Evolutionary conservation across 345 rosid genomes (phyloP), one percentile per base, ranked within the genome.

Genomic region (Viola odorata): DNA sequence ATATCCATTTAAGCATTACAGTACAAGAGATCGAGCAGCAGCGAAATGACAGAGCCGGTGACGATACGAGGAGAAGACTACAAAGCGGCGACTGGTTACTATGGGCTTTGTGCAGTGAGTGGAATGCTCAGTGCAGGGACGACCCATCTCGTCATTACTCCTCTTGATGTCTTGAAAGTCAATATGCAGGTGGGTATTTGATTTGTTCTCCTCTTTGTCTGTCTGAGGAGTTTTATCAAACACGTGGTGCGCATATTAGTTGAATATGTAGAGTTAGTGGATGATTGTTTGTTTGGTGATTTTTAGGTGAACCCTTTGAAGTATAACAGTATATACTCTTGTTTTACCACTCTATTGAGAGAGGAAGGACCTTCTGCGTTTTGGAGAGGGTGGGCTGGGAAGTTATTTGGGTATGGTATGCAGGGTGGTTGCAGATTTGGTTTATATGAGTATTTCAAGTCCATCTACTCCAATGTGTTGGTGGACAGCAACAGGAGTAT

Each of bases 101-200:
- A 77, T 50, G 53, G 78, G 8, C 57, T 86, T 53, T 86, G 89
- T 50, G 75, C 82, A 10, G 50, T 72, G 55, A 81, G 82, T 69
- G 89, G 89, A 58, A 82, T 84, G 81, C 72, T 86, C 58, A 84
- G 89, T 69, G 85, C 94, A 0, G 89, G 86, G 67, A 77, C 84
- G 6, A 74, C 85, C 15, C 89, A 82, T 74, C 72, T 82, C 7
- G 86, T 71, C 47, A 60, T 77, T 3, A 84, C 87, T 15, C 94
- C 94, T 74, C 85, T 84, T 47, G 87, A 84, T 74, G 87, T 86
- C 53, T 68, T 86, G 49, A 82, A 86, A 77, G 89, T 83, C 62
- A 81, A 80, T 64, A 84, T 86, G 89, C 89, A 84, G 92, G 89
- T 84, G 7, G 50, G 50, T 47, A 47, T 5, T 47, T 23, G 32